Evolutionary conservation across 306 rosid genomes (phyloP).

Genomic region (Notholithocarpus densiflorus): DNA sequence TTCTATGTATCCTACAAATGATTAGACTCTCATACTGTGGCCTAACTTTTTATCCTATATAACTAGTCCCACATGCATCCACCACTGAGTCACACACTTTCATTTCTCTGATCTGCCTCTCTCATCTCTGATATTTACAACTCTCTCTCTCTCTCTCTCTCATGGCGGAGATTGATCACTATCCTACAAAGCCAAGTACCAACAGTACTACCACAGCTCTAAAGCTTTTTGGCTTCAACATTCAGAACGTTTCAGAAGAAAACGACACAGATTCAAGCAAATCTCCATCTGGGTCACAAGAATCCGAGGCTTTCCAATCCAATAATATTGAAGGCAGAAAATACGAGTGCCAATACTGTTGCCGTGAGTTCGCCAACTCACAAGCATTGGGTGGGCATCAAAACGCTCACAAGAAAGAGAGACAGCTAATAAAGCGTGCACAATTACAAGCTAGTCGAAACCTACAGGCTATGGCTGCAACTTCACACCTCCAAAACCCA

Average conservation of each 20-base stretch:
- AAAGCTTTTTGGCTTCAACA: slow-evolving; percentile 56
- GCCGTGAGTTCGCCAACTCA: slow-evolving; percentile 48
- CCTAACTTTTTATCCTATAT: slow-evolving; percentile 10
- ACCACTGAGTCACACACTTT: neutral
- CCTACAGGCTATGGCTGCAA: slow-evolving; percentile 1
- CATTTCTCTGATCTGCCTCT: neutral
- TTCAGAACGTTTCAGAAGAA: slow-evolving; percentile 27
- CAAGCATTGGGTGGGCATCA: slow-evolving; percentile 69
- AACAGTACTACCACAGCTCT: slow-evolving; percentile 11
- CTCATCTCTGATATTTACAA: neutral
- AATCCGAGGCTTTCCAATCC: slow-evolving; percentile 5
- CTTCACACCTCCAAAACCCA: slow-evolving; percentile 29
- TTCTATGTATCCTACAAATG: neutral
- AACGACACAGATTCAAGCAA: neutral
- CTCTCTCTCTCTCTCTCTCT: neutral
- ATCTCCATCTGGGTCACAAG: slow-evolving; percentile 12
- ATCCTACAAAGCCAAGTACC: slow-evolving; percentile 13
- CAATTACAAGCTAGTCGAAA: slow-evolving; percentile 46
- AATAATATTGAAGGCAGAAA: slow-evolving; percentile 8
- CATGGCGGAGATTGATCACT: slow-evolving; percentile 29
- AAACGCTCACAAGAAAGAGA: slow-evolving; percentile 54
- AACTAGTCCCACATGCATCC: slow-evolving; percentile 15
- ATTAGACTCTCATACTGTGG: slow-evolving; percentile 7
- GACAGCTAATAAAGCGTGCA: slow-evolving; percentile 46
- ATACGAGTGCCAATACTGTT: slow-evolving; percentile 53